Base-by-base conservation (phyloP, 2,329 filamentous ascomycete species). In the Sarocladium strictum region DNA sequence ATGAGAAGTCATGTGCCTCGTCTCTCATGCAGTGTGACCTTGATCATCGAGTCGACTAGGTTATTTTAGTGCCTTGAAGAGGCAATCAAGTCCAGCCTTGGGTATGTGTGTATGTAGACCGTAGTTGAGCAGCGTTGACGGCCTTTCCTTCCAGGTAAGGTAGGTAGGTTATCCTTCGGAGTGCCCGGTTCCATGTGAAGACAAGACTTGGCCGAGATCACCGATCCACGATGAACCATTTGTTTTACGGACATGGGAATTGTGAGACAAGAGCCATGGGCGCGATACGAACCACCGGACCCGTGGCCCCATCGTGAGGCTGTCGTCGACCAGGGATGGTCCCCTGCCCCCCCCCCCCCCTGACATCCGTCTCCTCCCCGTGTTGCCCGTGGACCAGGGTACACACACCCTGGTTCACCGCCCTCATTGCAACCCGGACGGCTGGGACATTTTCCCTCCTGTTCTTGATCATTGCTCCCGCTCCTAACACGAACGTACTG, bases 391-490 rank as follows among this genome's bases (percentile, higher is more conserved):
- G 21, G 3, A n/a, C 5, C 24, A 47, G 43, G 43, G 43, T 47
- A 27, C 43, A 47, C 19, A 23, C 43, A n/a, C 23, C 12, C 47
- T 51, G 35, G 47, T n/a, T n/a, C n/a, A n/a, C n/a, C n/a, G n/a
- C n/a, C 19, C 17, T 51, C 27, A 15, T 35, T 51, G 47, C 17
- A 51, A 51, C 47, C 47, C 47, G 21, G 26, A 51, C 47, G 47
- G 47, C 47, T 51, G 47, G 47, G 47, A 33, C 47, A 35, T 51
- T 19, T 23, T 21, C 29, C 21, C n/a, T n/a, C n/a, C 17, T 23
- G 11, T 38, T 17, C n/a, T 38, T 38, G 11, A 15, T 38, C 35
- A 6, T 5, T 38, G 6, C n/a, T 7, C 15, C 12, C 35, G 35
- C 7, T 38, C 6, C 15, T 7, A 9, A 38, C 7, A 38, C 12